Percentiles rank a stretch among this genome's conserved stretches.
Evolutionary conservation across 2,329 filamentous ascomycete genomes (phyloP).

Genomic region (Ophiostoma australiae): DNA sequence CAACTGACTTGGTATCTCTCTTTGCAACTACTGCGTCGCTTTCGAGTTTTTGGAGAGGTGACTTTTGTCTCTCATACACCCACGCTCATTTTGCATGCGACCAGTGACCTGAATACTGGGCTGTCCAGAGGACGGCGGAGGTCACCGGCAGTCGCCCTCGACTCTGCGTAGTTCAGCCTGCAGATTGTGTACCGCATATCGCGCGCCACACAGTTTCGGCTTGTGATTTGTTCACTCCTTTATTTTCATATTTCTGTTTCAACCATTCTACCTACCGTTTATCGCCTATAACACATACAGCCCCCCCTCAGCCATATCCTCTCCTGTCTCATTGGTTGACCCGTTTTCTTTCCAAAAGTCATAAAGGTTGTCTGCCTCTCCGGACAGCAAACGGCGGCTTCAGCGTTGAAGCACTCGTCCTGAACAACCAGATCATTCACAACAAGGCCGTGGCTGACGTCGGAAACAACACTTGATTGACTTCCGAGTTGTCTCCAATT

Average conservation of each 20-base stretch:
- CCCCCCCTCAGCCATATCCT: too few species aligned
- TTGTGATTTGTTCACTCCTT: not conserved
- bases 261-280: not conserved
- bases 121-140: not conserved
- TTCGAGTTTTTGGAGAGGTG: not conserved
- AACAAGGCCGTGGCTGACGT: not conserved
- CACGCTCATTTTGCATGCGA: not conserved
- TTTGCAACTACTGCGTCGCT: not conserved
- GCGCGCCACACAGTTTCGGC: not conserved
- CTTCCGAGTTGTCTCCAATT: not conserved
- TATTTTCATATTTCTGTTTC: not conserved
- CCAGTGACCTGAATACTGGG: not conserved
- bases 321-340: too few species aligned
- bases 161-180: not conserved
- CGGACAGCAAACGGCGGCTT: too few species aligned
- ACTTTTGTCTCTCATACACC: not conserved
- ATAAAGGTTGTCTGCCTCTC: not conserved
- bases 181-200: not conserved
- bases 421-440: too few species aligned
- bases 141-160: not conserved
- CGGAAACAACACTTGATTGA: not conserved
- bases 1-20: not conserved
- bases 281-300: not conserved
- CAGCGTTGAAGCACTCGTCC: too few species aligned
- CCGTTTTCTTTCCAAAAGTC: not conserved